Conservation (phyloP, 345 rosid species). For the Mercurialis annua region DNA sequence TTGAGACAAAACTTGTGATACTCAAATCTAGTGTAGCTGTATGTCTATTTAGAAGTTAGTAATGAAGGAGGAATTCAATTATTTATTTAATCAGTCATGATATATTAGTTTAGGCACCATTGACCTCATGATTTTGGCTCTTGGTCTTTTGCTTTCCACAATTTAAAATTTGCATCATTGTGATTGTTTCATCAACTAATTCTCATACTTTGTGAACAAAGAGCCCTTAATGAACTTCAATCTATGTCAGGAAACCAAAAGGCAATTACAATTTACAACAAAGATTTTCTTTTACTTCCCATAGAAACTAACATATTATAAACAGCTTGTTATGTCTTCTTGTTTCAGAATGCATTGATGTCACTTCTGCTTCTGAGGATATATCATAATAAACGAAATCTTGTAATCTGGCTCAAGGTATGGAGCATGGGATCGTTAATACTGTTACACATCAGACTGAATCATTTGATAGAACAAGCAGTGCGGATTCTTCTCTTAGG, state of each 20-base stretch:
- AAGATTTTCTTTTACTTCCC: not conserved
- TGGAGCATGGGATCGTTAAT: slow-evolving; percentile 40
- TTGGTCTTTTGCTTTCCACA: not conserved
- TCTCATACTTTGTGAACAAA: not conserved
- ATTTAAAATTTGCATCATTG: not conserved
- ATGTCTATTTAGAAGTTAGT: not conserved
- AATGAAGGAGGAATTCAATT: not conserved
- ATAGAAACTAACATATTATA: not conserved
- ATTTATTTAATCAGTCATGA: not conserved
- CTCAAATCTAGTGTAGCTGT: not conserved
- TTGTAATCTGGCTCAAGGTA: slow-evolving; percentile 21
- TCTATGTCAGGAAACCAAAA: not conserved
- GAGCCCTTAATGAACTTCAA: not conserved
- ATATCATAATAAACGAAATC: not conserved
- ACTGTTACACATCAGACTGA: slow-evolving; percentile 24
- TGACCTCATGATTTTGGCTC: not conserved
- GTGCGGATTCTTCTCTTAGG: slow-evolving; percentile 46
- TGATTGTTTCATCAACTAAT: not conserved
- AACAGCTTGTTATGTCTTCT: not conserved
- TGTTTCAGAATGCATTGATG: slow-evolving; percentile 7
- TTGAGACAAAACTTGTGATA: not conserved
- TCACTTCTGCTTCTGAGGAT: not conserved
- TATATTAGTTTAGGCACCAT: not conserved
- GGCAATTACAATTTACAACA: slow-evolving; percentile 3
- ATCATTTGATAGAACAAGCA: slow-evolving; percentile 43